Percentiles rank a stretch among this genome's conserved stretches.
phyloP scores from a whole-genome alignment of 352 stramenopile genomes.

The Phytophthora ramorum region DNA sequence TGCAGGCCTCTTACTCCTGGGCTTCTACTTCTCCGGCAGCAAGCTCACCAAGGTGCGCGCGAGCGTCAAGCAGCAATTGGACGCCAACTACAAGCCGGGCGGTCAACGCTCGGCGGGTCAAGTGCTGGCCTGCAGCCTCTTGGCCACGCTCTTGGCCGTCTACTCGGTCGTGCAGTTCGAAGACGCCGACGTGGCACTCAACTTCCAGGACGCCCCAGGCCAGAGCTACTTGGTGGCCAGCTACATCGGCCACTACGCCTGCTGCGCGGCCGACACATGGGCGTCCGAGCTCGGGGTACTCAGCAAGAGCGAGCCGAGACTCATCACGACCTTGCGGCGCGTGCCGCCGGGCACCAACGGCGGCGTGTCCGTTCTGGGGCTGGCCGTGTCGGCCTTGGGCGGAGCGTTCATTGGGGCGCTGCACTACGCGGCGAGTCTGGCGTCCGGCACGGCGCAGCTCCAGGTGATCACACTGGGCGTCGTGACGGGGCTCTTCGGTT shows the following conservation, averaged over 20 bases:
- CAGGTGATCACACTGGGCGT: slow-evolving; percentile 66
- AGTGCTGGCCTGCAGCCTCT: slow-evolving; percentile 82
- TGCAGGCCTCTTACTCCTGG: slow-evolving; percentile 74
- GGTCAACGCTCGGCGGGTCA: slow-evolving; percentile 78
- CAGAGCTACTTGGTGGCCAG: slow-evolving; percentile 66
- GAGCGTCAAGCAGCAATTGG: slow-evolving; percentile 61
- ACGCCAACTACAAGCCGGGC: slow-evolving; percentile 80
- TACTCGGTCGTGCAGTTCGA: slow-evolving; percentile 49
- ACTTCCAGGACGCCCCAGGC: slow-evolving; percentile 42
- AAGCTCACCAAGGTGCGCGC: slow-evolving; percentile 84
- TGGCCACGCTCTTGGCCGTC: slow-evolving; percentile 74
- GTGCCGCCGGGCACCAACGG: slow-evolving; percentile 96
- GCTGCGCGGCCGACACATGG: slow-evolving; percentile 94
- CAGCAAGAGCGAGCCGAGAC: slow-evolving; percentile 67
- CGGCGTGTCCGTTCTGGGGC: slow-evolving; percentile 89
- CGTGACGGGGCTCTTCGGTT: slow-evolving; percentile 72
- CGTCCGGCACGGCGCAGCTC: slow-evolving; percentile 47
- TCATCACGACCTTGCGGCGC: slow-evolving; percentile 83
- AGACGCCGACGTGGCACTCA: slow-evolving; percentile 47
- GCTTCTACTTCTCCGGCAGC: slow-evolving; percentile 88
- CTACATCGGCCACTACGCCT: slow-evolving; percentile 95
- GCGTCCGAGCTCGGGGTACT: slow-evolving; percentile 96
- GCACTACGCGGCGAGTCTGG: slow-evolving; percentile 55
- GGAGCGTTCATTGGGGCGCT: slow-evolving; percentile 90
- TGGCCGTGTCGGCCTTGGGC: slow-evolving; percentile 80